These are phyloP conservation scores for Pleurostoma richardsiae DNA, from an alignment of 2,329 filamentous ascomycete species.

Conservation along the genomic window DNA sequence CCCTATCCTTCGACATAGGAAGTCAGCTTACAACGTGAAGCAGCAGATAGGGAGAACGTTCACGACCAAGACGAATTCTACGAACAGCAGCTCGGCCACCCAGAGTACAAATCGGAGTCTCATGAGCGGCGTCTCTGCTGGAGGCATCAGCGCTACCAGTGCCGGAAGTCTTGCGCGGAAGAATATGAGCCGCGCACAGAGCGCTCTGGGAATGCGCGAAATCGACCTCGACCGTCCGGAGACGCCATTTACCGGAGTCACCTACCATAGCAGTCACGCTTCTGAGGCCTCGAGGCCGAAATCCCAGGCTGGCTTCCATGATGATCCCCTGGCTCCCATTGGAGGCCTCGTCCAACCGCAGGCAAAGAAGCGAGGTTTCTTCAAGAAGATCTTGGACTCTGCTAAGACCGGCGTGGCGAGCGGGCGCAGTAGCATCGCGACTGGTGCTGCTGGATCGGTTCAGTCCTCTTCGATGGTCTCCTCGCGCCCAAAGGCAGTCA, in stretches of 20 bases:
- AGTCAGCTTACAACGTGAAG: constrained; percentile 75
- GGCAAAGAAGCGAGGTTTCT: constrained; percentile 72
- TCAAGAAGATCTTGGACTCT: constrained; percentile 91
- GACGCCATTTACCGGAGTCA: constrained; percentile 70
- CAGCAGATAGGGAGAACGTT: constrained; percentile 68
- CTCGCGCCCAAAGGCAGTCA: constrained; percentile 30
- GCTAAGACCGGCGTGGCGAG: constrained; percentile 92
- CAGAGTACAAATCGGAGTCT: constrained; percentile 77
- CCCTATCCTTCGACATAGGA: constrained; percentile 54
- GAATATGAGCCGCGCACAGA: constrained; percentile 57
- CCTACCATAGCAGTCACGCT: constrained; percentile 85
- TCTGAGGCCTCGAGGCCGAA: constrained; percentile 55
- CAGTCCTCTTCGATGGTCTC: constrained; percentile 37
- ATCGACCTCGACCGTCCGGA: constrained; percentile 51
- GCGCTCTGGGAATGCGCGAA: constrained; percentile 58
- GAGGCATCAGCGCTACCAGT: constrained; percentile 89
- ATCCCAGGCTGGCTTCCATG: constrained; percentile 61
- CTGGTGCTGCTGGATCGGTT: constrained; percentile 38
- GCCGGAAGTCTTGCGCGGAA: constrained; percentile 87
- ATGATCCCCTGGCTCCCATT: constrained; percentile 63
- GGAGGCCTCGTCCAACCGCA: constrained; percentile 76
- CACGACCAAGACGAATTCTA: constrained; percentile 81
- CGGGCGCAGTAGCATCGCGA: constrained; percentile 77
- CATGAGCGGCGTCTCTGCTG: constrained; percentile 90
- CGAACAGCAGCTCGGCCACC: constrained; percentile 63